Conservation (phyloP, 2,329 filamentous ascomycete species). For the Fusarium zealandicum region DNA sequence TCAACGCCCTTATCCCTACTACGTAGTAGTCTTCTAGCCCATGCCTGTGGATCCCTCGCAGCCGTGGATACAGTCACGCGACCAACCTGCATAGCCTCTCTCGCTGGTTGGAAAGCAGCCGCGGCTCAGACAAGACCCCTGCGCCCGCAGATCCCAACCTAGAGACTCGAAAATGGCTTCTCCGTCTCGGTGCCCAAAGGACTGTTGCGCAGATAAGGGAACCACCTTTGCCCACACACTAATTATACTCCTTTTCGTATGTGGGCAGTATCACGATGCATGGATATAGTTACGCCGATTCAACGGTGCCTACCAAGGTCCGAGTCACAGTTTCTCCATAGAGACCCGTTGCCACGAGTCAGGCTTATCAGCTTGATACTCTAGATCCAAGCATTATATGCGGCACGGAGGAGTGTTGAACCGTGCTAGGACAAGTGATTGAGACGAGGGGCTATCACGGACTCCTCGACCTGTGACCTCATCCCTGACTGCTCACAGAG, state of each 20-base stretch:
- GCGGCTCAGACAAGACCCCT: neutral
- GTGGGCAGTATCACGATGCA: neutral
- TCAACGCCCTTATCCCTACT: neutral
- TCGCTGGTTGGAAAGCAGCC: neutral
- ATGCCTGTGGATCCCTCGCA: conserved; percentile 4
- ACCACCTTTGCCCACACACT: neutral
- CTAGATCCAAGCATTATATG: neutral
- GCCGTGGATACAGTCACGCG: conserved; percentile 6
- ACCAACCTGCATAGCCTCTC: neutral
- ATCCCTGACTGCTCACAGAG: neutral
- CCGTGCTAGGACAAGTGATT: neutral
- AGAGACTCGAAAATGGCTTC: neutral
- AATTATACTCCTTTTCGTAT: no score
- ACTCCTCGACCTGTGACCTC: neutral
- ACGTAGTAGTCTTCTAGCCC: no score
- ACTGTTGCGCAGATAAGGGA: neutral
- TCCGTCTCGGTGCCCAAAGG: conserved; percentile 3
- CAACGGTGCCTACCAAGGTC: neutral
- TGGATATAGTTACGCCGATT: neutral
- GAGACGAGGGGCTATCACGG: neutral
- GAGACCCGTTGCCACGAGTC: neutral
- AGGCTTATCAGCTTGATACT: neutral
- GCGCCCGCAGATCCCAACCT: neutral
- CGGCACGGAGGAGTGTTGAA: neutral
- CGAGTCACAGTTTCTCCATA: neutral